These are phyloP conservation scores for Xylaria multiplex DNA, from an alignment of 2,329 filamentous ascomycete genomes.

Conservation along the genomic window DNA sequence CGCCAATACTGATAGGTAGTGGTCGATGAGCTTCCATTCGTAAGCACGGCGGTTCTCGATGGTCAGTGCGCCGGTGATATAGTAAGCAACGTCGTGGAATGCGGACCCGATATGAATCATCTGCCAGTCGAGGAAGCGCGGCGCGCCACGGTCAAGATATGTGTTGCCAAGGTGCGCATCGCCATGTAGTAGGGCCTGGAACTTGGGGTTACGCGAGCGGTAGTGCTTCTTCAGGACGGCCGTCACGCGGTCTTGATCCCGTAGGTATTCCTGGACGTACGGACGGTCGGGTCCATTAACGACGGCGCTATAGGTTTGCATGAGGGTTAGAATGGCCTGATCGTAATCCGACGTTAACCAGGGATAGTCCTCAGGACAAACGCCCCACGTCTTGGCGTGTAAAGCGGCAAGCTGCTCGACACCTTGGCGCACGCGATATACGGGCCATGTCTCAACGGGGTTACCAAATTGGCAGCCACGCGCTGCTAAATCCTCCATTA, in stretches of 20 bases:
- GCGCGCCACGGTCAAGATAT: conserved; percentile 44
- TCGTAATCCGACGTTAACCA: conserved; percentile 49
- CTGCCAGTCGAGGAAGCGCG: conserved; percentile 53
- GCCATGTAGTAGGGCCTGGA: conserved; percentile 50
- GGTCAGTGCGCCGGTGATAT: conserved; percentile 48
- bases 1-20: conserved; percentile 48
- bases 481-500: conserved; percentile 44
- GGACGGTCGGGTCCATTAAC: conserved; percentile 44
- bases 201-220: conserved; percentile 47
- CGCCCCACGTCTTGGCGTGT: conserved; percentile 48
- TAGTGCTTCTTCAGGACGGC: conserved; percentile 49
- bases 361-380: conserved; percentile 43
- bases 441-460: conserved; percentile 40
- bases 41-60: conserved; percentile 49
- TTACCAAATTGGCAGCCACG: conserved; percentile 41
- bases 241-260: conserved; percentile 45
- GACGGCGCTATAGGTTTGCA: conserved; percentile 44
- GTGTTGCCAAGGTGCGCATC: conserved; percentile 52
- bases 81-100: conserved; percentile 53
- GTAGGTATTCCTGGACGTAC: conserved; percentile 44
- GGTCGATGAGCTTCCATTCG: conserved; percentile 49
- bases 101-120: conserved; percentile 50
- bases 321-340: conserved; percentile 43
- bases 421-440: conserved; percentile 40
- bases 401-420: conserved; percentile 52